Conservation (phyloP, 805 yeast species). For the Spathaspora gorwiae region DNA sequence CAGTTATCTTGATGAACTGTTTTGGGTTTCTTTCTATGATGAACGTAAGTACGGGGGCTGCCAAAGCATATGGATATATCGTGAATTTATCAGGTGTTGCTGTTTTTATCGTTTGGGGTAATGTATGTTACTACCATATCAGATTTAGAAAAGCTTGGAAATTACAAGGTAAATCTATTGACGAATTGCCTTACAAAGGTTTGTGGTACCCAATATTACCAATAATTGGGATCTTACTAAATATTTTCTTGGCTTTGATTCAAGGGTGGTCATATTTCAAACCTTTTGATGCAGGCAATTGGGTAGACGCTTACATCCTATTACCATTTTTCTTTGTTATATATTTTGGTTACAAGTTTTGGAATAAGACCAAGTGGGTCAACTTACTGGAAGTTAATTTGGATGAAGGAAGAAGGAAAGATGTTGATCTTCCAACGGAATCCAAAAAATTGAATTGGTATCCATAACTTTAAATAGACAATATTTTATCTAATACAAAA, state of each 20-base stretch:
- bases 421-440: constrained; percentile 12
- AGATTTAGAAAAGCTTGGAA: constrained; percentile 48
- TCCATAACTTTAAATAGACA: neutral
- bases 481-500: neutral
- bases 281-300: constrained; percentile 47
- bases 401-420: constrained; percentile 47
- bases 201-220: constrained; percentile 49
- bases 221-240: constrained; percentile 44
- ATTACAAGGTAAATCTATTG: constrained; percentile 31
- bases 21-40: constrained; percentile 55
- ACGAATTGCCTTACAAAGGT: constrained; percentile 33
- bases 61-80: constrained; percentile 55
- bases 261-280: constrained; percentile 65
- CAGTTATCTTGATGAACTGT: constrained; percentile 50
- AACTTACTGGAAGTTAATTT: constrained; percentile 44
- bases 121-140: constrained; percentile 51
- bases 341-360: constrained; percentile 32
- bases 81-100: constrained; percentile 64
- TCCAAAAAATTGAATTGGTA: neutral
- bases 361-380: constrained; percentile 40
- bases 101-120: constrained; percentile 65
- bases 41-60: constrained; percentile 54
- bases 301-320: constrained; percentile 58
- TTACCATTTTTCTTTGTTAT: constrained; percentile 52
- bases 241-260: constrained; percentile 50